These are phyloP conservation scores for Metschnikowia henanensis DNA, from an alignment of 805 yeast genomes.

Conservation along the genomic window DNA sequence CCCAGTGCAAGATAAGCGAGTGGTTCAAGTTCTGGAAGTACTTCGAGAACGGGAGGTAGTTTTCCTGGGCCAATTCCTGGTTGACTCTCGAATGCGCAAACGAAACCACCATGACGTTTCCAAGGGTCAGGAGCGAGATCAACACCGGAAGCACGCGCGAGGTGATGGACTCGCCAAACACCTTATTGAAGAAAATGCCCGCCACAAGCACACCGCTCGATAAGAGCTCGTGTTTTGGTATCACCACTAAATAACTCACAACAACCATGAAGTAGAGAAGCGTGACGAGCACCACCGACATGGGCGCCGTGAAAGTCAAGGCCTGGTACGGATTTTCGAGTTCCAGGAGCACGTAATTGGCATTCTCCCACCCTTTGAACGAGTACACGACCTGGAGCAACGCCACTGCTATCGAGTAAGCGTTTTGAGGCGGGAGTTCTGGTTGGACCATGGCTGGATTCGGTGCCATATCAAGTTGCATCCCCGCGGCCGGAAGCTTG, in stretches of 20 bases:
- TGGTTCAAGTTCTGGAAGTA: constrained; percentile 44
- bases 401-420: constrained; percentile 56
- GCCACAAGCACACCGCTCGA: constrained; percentile 64
- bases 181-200: constrained; percentile 56
- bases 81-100: constrained; percentile 61
- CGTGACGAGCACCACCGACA: constrained; percentile 54
- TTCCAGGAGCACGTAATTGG: constrained; percentile 61
- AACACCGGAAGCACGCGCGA: constrained; percentile 51
- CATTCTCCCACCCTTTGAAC: constrained; percentile 72
- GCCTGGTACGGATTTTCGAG: constrained; percentile 56
- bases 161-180: constrained; percentile 57
- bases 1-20: constrained; percentile 55
- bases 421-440: constrained; percentile 32
- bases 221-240: constrained; percentile 46
- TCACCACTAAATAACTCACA: constrained; percentile 56
- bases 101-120: constrained; percentile 63
- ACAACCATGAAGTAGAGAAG: constrained; percentile 56
- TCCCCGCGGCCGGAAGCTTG: constrained; percentile 13
- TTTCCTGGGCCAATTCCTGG: constrained; percentile 54
- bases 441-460: not conserved
- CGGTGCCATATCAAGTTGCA: too few species aligned
- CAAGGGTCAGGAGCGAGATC: constrained; percentile 62
- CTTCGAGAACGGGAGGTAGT: constrained; percentile 50
- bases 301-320: constrained; percentile 59
- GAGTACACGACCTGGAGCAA: constrained; percentile 60